phyloP scores from a whole-genome alignment of 441 rosid species.

The Melastoma candidum region DNA sequence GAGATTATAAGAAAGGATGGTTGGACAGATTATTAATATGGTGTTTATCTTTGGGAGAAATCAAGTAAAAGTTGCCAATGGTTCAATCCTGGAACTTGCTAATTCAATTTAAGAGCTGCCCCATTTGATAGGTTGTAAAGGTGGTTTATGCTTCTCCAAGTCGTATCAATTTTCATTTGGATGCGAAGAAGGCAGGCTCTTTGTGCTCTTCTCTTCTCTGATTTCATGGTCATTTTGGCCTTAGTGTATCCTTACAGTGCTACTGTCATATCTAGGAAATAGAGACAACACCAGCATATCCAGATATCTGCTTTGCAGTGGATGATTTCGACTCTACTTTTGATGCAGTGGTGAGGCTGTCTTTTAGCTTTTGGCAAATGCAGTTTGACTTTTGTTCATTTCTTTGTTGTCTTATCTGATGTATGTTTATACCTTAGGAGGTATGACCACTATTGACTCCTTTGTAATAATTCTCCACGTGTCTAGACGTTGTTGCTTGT shows the following conservation, averaged over 20 bases:
- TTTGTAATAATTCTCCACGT: too few relatives aligned
- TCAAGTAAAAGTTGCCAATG: too few relatives aligned
- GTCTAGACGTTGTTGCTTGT: too few relatives aligned
- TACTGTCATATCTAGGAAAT: slow-evolving; percentile 49
- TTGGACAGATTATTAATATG: too few relatives aligned
- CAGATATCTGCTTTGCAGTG: slow-evolving; percentile 89
- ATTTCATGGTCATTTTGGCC: neutral
- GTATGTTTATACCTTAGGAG: too few relatives aligned
- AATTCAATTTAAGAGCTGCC: neutral
- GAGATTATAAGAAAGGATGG: too few relatives aligned
- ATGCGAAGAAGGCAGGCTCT: slow-evolving; percentile 66
- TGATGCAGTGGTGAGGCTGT: slow-evolving; percentile 78
- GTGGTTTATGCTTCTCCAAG: slow-evolving; percentile 95
- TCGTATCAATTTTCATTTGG: slow-evolving; percentile 87
- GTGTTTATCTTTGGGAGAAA: too few relatives aligned
- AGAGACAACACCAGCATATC: slow-evolving; percentile 92
- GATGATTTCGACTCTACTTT: slow-evolving; percentile 97
- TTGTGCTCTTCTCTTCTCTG: neutral
- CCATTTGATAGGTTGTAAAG: slow-evolving; percentile 62
- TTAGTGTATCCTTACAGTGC: slow-evolving; percentile 21
- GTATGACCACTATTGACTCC: too few relatives aligned
- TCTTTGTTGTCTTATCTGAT: too few relatives aligned
- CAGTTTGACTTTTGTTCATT: too few relatives aligned
- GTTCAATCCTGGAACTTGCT: slow-evolving; percentile 6
- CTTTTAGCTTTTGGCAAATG: neutral